These are phyloP conservation scores for Arthrinium phaeospermum DNA, from an alignment of 2,329 filamentous ascomycete genomes.

Conservation along the genomic window DNA sequence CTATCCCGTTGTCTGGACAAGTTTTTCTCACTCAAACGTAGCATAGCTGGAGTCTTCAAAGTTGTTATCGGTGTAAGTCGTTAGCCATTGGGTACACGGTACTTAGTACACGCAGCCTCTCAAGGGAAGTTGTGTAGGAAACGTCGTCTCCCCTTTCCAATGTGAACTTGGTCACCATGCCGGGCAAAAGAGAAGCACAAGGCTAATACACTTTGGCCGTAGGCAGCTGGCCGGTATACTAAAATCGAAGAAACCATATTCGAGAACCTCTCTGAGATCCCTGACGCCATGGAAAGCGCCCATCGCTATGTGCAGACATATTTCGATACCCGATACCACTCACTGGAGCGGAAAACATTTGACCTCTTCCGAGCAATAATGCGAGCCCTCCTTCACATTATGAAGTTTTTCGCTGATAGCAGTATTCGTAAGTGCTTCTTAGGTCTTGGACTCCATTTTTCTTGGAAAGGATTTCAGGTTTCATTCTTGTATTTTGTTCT, in stretches of 20 bases:
- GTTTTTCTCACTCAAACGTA: neutral
- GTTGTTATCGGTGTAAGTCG: neutral
- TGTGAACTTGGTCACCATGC: no score
- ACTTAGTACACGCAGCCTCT: no score
- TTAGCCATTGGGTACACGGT: no score
- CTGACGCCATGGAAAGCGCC: neutral
- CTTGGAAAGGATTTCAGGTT: no score
- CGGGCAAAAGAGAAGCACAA: no score
- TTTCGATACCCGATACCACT: neutral
- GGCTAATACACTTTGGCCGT: no score
- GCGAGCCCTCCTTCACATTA: slow-evolving; percentile 14
- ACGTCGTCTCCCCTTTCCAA: no score
- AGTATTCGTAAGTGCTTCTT: slow-evolving; percentile 16
- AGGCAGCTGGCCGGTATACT: no score
- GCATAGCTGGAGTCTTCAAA: neutral
- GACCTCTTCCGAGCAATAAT: slow-evolving; percentile 18
- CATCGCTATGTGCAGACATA: neutral
- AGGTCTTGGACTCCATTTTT: no score
- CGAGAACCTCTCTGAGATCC: neutral
- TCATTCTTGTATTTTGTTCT: no score
- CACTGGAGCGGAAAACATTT: neutral
- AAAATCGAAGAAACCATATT: neutral
- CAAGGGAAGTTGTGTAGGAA: no score
- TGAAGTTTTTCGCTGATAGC: slow-evolving; percentile 20
- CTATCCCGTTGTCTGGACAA: no score